A percentile compares a stretch with the other conserved stretches of the same genome.
Conservation (phyloP, 2,329 filamentous ascomycete species). For the Cryphonectria nitschkei region DNA sequence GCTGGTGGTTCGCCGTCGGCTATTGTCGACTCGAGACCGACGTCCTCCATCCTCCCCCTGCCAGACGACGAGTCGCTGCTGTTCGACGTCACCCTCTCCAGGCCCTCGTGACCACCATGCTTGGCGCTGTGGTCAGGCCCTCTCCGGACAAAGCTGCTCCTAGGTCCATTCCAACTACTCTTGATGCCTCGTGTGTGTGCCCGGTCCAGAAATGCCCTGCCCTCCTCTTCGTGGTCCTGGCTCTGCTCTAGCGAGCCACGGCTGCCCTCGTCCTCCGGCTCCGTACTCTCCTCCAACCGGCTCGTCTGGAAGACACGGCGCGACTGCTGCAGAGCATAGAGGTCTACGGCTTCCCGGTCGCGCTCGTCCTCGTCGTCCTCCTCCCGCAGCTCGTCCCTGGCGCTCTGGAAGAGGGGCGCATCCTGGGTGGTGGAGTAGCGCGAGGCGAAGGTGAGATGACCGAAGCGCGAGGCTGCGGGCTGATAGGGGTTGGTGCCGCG, state of each 20-base stretch:
- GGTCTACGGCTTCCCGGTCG: constrained; percentile 89
- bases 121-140: constrained; percentile 32
- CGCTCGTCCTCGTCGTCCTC: constrained; percentile 92
- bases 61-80: constrained; percentile 36
- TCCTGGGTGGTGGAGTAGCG: constrained; percentile 73
- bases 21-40: constrained; percentile 75
- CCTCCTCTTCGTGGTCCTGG: constrained; percentile 50
- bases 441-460: constrained; percentile 73
- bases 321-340: constrained; percentile 88
- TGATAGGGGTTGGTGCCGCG: constrained; percentile 75
- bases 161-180: constrained; percentile 66
- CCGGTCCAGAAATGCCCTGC: constrained; percentile 49
- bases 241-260: constrained; percentile 58
- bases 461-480: constrained; percentile 71
- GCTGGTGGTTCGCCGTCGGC: constrained; percentile 63
- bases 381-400: constrained; percentile 86
- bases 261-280: constrained; percentile 74
- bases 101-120: constrained; percentile 44
- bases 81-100: constrained; percentile 44
- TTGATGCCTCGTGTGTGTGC: constrained; percentile 58
- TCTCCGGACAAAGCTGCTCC: constrained; percentile 43
- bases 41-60: constrained; percentile 79
- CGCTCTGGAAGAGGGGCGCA: constrained; percentile 92
- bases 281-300: constrained; percentile 82
- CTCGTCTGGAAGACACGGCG: constrained; percentile 85